These are phyloP conservation scores for Neurospora discreta DNA, from an alignment of 495 filamentous ascomycete genomes.

Conservation along the genomic window DNA sequence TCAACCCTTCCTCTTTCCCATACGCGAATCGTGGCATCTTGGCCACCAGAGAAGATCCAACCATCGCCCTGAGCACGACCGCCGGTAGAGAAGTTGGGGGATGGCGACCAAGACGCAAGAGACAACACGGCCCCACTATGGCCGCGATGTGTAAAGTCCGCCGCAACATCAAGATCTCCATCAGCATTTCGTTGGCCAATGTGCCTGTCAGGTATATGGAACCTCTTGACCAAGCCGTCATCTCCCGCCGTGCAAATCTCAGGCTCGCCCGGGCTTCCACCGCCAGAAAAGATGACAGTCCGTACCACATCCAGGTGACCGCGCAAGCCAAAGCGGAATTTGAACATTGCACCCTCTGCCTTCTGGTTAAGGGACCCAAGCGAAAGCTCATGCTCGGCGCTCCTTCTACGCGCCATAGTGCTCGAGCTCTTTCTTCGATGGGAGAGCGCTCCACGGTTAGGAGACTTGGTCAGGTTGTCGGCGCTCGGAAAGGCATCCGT, in stretches of 20 bases:
- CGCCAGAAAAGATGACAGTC: constrained; percentile 89
- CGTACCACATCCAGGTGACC: constrained; percentile 91
- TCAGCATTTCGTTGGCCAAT: constrained; percentile 39
- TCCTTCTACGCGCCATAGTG: constrained; percentile 43
- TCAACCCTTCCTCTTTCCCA: constrained; percentile 93
- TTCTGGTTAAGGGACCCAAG: constrained; percentile 34
- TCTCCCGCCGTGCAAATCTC: constrained; percentile 96
- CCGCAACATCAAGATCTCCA: constrained; percentile 74
- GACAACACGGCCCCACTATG: constrained; percentile 84
- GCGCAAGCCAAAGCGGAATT: constrained; percentile 81
- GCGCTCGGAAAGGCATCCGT: constrained; percentile 77
- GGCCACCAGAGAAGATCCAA: constrained; percentile 96
- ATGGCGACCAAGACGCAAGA: constrained; percentile 73
- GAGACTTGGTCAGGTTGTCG: constrained; percentile 71
- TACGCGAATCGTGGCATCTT: constrained; percentile 83
- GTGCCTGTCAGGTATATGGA: constrained; percentile 74
- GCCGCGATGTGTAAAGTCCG: constrained; percentile 90
- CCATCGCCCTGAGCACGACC: constrained; percentile 79
- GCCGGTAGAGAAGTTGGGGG: constrained; percentile 76
- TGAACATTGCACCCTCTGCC: constrained; percentile 63
- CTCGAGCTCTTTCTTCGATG: constrained; percentile 78
- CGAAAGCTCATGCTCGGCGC: constrained; percentile 42
- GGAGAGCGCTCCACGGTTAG: constrained; percentile 54
- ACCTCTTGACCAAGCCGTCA: constrained; percentile 89
- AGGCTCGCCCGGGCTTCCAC: constrained; percentile 85